phyloP scores from a whole-genome alignment of 768 basidiomycete genomes.

The Hirschioporus abietinus region DNA sequence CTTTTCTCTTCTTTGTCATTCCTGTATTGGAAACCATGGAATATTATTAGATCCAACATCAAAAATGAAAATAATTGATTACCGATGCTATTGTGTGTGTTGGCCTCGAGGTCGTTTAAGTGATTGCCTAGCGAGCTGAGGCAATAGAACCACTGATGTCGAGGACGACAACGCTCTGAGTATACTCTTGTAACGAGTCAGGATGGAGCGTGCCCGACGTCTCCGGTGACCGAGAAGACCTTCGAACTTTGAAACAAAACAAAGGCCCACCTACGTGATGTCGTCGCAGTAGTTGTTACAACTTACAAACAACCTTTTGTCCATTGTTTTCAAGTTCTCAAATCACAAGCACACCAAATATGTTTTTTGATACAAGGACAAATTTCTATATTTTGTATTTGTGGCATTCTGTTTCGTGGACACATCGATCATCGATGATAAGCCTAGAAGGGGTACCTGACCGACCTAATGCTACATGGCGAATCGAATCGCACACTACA shows the following conservation, averaged over 20 bases:
- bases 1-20: not conserved
- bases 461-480: not conserved
- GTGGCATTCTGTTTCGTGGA: not conserved
- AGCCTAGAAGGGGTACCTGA: not conserved
- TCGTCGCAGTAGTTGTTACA: too few species aligned
- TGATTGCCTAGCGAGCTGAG: not conserved
- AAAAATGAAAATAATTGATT: not conserved
- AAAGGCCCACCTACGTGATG: not conserved
- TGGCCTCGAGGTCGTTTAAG: too few species aligned
- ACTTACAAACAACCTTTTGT: too few species aligned
- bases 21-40: not conserved
- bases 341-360: too few species aligned
- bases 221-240: not conserved
- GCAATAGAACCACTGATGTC: too few species aligned
- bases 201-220: not conserved
- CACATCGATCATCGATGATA: not conserved
- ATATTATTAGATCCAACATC: not conserved
- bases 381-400: constrained; percentile 1
- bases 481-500: not conserved
- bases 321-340: too few species aligned
- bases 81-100: not conserved
- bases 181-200: not conserved
- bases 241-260: not conserved
- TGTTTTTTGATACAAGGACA: not conserved
- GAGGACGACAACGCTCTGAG: too few species aligned